Percentiles rank a stretch among this genome's conserved stretches.
Evolutionary conservation across 176 grass and related monocot genomes (phyloP).

Genomic region (Stipa capillata): DNA sequence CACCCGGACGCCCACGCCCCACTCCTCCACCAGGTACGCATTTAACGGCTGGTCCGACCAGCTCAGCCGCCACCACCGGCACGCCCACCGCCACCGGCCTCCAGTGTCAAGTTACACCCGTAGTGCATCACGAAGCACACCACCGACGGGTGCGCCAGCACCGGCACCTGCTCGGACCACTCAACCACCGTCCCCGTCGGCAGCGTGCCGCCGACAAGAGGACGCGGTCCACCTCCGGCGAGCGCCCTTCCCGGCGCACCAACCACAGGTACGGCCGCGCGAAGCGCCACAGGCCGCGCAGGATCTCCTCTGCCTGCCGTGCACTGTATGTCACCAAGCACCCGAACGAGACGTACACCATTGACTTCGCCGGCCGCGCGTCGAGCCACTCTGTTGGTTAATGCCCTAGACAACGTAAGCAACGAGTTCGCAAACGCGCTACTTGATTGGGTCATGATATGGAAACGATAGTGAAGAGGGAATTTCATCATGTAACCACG

Average conservation of each 20-base stretch:
- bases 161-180: conserved; percentile 48
- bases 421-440: no score
- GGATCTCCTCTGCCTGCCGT: no score
- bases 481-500: no score
- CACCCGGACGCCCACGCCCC: neutral
- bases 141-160: conserved; percentile 32
- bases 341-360: no score
- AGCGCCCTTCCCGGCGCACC: conserved; percentile 21
- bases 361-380: no score
- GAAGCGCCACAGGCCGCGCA: neutral
- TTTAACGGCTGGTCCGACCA: conserved; percentile 36
- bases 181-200: conserved; percentile 23
- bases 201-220: neutral
- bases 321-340: no score
- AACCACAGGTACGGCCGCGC: conserved; percentile 36
- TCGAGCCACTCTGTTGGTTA: no score
- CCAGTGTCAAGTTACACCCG: conserved; percentile 71
- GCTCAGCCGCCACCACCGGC: conserved; percentile 18
- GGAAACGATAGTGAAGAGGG: no score
- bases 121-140: conserved; percentile 57
- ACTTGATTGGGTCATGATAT: no score
- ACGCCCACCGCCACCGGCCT: conserved; percentile 28
- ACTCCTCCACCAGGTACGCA: conserved; percentile 24
- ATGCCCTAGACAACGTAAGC: no score
- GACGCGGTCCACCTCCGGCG: neutral